These are phyloP conservation scores for Trametes villosa DNA, from an alignment of 768 basidiomycete species.

Conservation along the genomic window DNA sequence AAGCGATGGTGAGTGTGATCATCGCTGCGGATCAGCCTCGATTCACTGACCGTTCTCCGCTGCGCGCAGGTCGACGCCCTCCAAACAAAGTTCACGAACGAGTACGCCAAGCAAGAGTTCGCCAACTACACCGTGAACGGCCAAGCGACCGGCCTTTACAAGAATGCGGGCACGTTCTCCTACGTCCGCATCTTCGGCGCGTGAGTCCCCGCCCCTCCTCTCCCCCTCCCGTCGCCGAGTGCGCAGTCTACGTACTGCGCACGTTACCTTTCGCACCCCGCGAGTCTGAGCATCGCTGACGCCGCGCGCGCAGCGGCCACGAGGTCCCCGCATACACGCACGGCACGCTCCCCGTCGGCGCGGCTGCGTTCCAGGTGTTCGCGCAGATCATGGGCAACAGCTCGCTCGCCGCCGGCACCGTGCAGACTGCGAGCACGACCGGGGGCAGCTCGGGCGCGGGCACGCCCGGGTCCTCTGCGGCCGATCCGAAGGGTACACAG, in stretches of 20 bases:
- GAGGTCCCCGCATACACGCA: constrained; percentile 36
- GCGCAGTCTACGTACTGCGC: background rate
- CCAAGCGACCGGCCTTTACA: constrained; percentile 53
- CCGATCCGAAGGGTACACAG: background rate
- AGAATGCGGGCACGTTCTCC: constrained; percentile 62
- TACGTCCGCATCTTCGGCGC: constrained; percentile 53
- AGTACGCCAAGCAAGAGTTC: constrained; percentile 49
- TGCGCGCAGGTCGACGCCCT: constrained; percentile 47
- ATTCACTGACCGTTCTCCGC: background rate
- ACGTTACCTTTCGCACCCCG: too few species aligned
- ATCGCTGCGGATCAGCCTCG: background rate
- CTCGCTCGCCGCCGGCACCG: constrained; percentile 26
- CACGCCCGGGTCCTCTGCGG: background rate
- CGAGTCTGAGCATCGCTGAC: background rate
- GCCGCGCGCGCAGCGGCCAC: constrained; percentile 26
- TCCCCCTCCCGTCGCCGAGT: background rate
- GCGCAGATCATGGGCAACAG: constrained; percentile 36
- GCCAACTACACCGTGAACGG: constrained; percentile 55
- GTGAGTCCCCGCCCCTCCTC: constrained; percentile 21
- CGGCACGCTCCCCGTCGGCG: constrained; percentile 28
- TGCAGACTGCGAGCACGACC: constrained; percentile 1
- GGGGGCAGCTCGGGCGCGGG: background rate
- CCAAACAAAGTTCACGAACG: constrained; percentile 47
- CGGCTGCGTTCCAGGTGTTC: constrained; percentile 38
- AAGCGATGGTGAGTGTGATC: constrained; percentile 50